phyloP scores from a whole-genome alignment of 75 land plant genomes.

The Sequoia sempervirens region DNA sequence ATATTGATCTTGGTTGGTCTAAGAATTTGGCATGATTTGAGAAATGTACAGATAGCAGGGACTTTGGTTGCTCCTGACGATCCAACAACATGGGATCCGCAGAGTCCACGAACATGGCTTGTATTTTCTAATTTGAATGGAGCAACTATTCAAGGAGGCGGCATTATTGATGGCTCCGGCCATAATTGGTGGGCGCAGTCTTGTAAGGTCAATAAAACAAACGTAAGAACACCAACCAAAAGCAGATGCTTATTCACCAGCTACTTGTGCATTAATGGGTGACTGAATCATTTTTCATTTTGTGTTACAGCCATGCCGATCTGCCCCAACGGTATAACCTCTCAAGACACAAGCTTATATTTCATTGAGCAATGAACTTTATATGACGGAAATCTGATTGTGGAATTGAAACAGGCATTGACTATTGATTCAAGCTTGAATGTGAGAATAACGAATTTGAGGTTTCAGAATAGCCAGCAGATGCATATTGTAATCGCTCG shows the following conservation, averaged over 20 bases:
- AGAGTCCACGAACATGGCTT: conserved; percentile 61
- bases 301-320: conserved; percentile 6
- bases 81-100: conserved; percentile 57
- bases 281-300: not conserved
- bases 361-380: not conserved
- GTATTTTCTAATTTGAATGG: conserved; percentile 52
- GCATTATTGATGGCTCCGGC: conserved; percentile 84
- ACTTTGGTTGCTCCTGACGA: conserved; percentile 70
- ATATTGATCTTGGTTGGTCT: too few species aligned
- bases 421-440: conserved; percentile 40
- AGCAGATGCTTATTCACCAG: not conserved
- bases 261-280: not conserved
- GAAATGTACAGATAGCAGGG: conserved; percentile 51
- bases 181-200: conserved; percentile 90
- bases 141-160: conserved; percentile 66
- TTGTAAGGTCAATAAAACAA: conserved; percentile 72
- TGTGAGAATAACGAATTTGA: conserved; percentile 37
- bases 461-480: conserved; percentile 57
- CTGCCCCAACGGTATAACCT: conserved; percentile 9
- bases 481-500: conserved; percentile 46
- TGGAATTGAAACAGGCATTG: conserved; percentile 39
- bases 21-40: too few species aligned
- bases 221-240: conserved; percentile 22
- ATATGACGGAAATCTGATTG: not conserved
- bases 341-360: not conserved